Evolutionary conservation across 1,139 yeast species (phyloP).

Genomic region (Yamadazyma mexicana): DNA sequence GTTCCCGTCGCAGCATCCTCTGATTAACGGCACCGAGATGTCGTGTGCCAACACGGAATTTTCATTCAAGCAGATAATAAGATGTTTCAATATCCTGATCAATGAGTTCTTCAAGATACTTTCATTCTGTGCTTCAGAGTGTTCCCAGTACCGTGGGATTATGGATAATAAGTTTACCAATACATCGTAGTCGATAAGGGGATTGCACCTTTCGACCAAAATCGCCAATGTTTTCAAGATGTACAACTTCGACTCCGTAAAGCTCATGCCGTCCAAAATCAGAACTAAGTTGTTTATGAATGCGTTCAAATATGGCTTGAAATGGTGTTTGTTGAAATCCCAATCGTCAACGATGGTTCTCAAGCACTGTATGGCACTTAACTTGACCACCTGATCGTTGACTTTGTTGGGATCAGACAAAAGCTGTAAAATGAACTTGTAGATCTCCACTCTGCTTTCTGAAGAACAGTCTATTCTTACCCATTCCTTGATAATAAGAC

Average conservation of each 20-base stretch:
- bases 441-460: slow-evolving; percentile 59
- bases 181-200: slow-evolving; percentile 52
- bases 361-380: slow-evolving; percentile 75
- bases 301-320: slow-evolving; percentile 62
- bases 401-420: slow-evolving; percentile 31
- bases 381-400: slow-evolving; percentile 69
- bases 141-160: slow-evolving; percentile 77
- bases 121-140: slow-evolving; percentile 50
- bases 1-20: slow-evolving; percentile 58
- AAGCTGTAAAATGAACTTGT: slow-evolving; percentile 50
- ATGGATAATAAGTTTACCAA: slow-evolving; percentile 56
- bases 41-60: slow-evolving; percentile 60
- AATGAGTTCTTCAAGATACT: slow-evolving; percentile 73
- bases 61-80: slow-evolving; percentile 64
- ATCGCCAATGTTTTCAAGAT: slow-evolving; percentile 67
- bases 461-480: slow-evolving; percentile 62
- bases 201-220: slow-evolving; percentile 64
- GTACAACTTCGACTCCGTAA: slow-evolving; percentile 74
- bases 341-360: slow-evolving; percentile 76
- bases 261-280: slow-evolving; percentile 46
- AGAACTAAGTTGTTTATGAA: slow-evolving; percentile 51
- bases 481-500: slow-evolving; percentile 82
- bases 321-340: slow-evolving; percentile 71
- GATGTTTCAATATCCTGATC: slow-evolving; percentile 63
- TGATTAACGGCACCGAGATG: slow-evolving; percentile 66